phyloP scores from a whole-genome alignment of 2,329 filamentous ascomycete species.

The Beauveria sp. region DNA sequence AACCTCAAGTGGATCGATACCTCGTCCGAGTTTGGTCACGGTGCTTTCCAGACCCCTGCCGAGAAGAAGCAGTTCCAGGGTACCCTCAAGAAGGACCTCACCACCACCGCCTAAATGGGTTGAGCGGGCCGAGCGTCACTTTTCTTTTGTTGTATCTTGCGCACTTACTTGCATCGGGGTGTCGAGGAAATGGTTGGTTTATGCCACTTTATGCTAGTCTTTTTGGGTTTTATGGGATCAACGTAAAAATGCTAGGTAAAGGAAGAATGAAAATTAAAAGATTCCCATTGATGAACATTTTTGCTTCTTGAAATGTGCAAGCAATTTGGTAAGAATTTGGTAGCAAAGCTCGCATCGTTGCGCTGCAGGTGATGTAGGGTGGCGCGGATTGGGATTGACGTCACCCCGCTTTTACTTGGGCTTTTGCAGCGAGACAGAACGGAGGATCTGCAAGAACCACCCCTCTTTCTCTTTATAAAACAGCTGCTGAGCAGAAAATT shows the following conservation, averaged over 20 bases:
- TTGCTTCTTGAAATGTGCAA: background rate
- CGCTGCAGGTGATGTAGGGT: no score
- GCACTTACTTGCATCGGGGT: constrained; percentile 42
- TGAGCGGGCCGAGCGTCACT: constrained; percentile 14
- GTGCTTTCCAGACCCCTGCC: constrained; percentile 95
- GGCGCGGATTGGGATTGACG: constrained; percentile 18
- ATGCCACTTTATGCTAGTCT: constrained; percentile 27
- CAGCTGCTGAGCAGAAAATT: background rate
- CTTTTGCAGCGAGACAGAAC: background rate
- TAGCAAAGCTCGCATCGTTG: background rate
- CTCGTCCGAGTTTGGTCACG: constrained; percentile 99
- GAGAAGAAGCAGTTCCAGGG: constrained; percentile 98
- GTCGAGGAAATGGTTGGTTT: constrained; percentile 41
- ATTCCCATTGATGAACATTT: constrained; percentile 20
- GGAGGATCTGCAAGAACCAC: constrained; percentile 8
- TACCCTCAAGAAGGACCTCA: constrained; percentile 97
- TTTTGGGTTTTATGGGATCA: constrained; percentile 29
- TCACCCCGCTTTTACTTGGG: constrained; percentile 22
- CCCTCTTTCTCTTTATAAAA: background rate
- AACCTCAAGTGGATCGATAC: constrained; percentile 99
- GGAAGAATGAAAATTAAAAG: constrained; percentile 27
- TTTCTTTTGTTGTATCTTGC: constrained; percentile 36
- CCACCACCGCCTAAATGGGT: constrained; percentile 38
- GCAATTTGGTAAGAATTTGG: no score
- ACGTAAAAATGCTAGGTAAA: constrained; percentile 27